phyloP scores from a whole-genome alignment of 2,329 filamentous ascomycete genomes.

The Aspergillus neotritici region DNA sequence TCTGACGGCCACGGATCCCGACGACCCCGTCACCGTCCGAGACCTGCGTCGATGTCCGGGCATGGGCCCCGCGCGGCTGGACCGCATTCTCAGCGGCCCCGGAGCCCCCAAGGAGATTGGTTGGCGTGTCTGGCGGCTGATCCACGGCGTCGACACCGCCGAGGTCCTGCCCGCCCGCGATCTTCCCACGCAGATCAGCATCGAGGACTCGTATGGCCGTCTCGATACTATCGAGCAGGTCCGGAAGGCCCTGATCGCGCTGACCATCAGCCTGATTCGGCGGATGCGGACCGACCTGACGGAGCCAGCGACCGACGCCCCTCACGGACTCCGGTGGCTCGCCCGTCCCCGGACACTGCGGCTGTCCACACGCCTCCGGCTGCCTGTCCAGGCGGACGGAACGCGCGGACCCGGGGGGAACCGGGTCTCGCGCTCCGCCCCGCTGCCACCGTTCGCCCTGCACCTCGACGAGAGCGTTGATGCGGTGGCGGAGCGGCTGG shows the following conservation, averaged over 20 bases:
- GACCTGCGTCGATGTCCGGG: constrained; percentile 58
- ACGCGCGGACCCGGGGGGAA: constrained; percentile 56
- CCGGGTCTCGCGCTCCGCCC: constrained; percentile 68
- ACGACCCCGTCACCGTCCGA: constrained; percentile 57
- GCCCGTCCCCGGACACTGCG: constrained; percentile 77
- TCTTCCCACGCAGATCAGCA: constrained; percentile 81
- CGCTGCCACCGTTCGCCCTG: constrained; percentile 70
- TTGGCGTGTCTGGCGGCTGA: constrained; percentile 64
- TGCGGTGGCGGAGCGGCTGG: constrained; percentile 60
- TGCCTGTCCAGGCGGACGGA: constrained; percentile 48
- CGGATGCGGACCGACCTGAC: constrained; percentile 75
- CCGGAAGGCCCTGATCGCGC: constrained; percentile 59
- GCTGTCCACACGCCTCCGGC: constrained; percentile 66
- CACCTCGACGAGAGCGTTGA: constrained; percentile 55
- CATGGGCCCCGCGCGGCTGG: constrained; percentile 61
- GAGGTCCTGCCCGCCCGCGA: constrained; percentile 67
- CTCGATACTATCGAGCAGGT: constrained; percentile 62
- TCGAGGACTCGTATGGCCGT: constrained; percentile 83
- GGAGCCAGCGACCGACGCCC: constrained; percentile 15
- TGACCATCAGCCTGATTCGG: constrained; percentile 65
- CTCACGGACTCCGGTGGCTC: constrained; percentile 55
- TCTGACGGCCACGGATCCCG: constrained; percentile 12
- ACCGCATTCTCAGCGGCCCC: constrained; percentile 63
- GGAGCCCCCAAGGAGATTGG: constrained; percentile 69
- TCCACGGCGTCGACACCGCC: constrained; percentile 73